phyloP scores from a whole-genome alignment of 768 basidiomycete genomes.

The Hemileccinum rubropunctum region DNA sequence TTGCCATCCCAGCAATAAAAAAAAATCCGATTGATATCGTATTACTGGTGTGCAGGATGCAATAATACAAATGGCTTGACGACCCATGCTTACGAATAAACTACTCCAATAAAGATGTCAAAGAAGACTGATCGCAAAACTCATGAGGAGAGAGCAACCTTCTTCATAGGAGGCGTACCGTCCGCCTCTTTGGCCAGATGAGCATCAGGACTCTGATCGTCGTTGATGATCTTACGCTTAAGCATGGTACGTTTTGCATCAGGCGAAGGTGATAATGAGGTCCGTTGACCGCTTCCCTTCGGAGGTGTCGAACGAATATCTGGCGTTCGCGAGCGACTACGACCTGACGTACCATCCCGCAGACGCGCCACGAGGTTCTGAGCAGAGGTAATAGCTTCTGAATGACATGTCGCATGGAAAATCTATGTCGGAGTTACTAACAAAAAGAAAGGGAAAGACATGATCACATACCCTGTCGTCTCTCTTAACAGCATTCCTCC shows the following conservation, averaged over 20 bases:
- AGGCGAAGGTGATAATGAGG: constrained; percentile 49
- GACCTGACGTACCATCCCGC: constrained; percentile 51
- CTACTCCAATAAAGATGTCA: constrained; percentile 32
- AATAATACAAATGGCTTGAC: constrained; percentile 26
- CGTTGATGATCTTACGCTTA: constrained; percentile 75
- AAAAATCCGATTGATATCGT: constrained; percentile 7
- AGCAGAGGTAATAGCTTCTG: constrained; percentile 67
- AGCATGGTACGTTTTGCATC: constrained; percentile 52
- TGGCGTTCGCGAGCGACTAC: constrained; percentile 78
- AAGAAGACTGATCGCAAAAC: constrained; percentile 7
- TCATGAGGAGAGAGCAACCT: constrained; percentile 46
- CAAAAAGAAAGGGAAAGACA: not conserved
- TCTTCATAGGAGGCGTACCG: constrained; percentile 67
- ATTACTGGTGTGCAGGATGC: constrained; percentile 18
- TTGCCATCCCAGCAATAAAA: not conserved
- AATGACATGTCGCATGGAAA: constrained; percentile 93
- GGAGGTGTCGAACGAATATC: constrained; percentile 48
- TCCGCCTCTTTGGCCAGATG: constrained; percentile 35
- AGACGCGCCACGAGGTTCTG: constrained; percentile 66
- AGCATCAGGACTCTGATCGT: constrained; percentile 36
- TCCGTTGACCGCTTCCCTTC: constrained; percentile 28
- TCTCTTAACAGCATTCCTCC: constrained; percentile 84
- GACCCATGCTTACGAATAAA: constrained; percentile 29
- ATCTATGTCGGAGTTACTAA: constrained; percentile 48
- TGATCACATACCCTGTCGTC: constrained; percentile 68